Percentiles rank a stretch among this genome's conserved stretches.
phyloP scores from a whole-genome alignment of 129 eudicot genomes.

The Flaveria trinervia region DNA sequence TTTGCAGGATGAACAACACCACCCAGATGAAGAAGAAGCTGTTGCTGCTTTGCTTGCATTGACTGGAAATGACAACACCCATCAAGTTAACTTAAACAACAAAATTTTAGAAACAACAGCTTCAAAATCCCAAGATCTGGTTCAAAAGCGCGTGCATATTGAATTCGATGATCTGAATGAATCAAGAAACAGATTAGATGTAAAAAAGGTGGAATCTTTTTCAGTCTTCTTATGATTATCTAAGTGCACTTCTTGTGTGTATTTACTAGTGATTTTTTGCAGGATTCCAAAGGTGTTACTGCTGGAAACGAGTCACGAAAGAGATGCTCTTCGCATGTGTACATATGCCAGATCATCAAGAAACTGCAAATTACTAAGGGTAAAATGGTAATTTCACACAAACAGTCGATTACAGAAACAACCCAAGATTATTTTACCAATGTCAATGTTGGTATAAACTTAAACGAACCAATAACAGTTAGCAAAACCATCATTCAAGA shows the following conservation, averaged over 20 bases:
- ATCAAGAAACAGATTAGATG: slow-evolving; percentile 8
- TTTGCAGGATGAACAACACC: slow-evolving; percentile 35
- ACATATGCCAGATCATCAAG: slow-evolving; percentile 57
- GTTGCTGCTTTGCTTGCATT: slow-evolving; percentile 55
- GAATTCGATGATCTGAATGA: slow-evolving; percentile 6
- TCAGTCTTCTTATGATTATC: background rate
- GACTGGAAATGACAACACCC: slow-evolving; percentile 33
- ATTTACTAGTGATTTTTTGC: slow-evolving; percentile 20
- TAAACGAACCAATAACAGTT: slow-evolving; percentile 7
- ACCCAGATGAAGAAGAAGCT: slow-evolving; percentile 66
- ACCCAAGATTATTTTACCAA: background rate
- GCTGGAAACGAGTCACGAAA: slow-evolving; percentile 52
- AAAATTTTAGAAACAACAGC: slow-evolving; percentile 23
- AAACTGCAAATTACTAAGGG: slow-evolving; percentile 44
- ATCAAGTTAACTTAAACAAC: slow-evolving; percentile 27
- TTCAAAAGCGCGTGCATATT: slow-evolving; percentile 15
- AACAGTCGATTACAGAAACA: slow-evolving; percentile 11
- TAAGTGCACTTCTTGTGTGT: background rate
- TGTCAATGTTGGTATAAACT: slow-evolving; percentile 6
- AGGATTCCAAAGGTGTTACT: slow-evolving; percentile 39
- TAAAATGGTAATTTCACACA: slow-evolving; percentile 31
- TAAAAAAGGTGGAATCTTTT: slow-evolving; percentile 33
- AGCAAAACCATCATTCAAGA: slow-evolving; percentile 16
- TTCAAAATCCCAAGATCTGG: slow-evolving; percentile 21
- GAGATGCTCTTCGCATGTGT: slow-evolving; percentile 61